Base-by-base conservation (phyloP, 2,329 filamentous ascomycete genomes). In the Cladosporium sp. region DNA sequence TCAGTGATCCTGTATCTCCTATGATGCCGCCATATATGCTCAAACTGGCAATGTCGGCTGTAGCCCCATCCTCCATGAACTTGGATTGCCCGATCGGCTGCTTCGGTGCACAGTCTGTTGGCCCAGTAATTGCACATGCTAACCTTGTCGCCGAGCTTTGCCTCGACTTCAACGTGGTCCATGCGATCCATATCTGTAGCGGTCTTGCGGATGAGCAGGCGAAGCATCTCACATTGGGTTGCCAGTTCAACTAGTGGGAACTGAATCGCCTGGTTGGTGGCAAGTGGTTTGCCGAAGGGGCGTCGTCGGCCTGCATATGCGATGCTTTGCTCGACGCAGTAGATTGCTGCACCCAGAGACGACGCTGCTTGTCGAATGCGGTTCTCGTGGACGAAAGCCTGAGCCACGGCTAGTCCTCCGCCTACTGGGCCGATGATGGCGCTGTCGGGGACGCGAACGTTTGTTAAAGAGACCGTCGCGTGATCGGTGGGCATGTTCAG, bases 401-500 rank as follows among this genome's bases (percentile, higher is more conserved):
- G 86, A 0, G 87, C 86, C 58, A 89, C 84, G 25, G 83, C 81
- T 5, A 89, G 80, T 11, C 86, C 86, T 51, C 81, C 78, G 67
- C 85, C 82, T 11, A 84, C 69, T 1, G 79, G 77, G 0, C 86
- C 86, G 1, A 89, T 77, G 36, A 88, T 77, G 1, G 84, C 79
- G 23, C 79, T 80, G 16, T 78, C 76, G 0, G 86, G 84, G 0
- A 88, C 84, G 71, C 79, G 84, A n/a, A 87, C 86, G 64, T 84
- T 75, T n/a, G 80, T 81, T 53, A 89, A 77, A 2, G 81, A 80
- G 46, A 89, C 78, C 1, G 86, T 88, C 2, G 86, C 86, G 71
- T 89, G 86, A 72, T 89, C 86, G 6, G 86, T 88, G 0, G 86
- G 86, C 86, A 89, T 89, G 70, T 89, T 89, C 61, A 88, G 81